phyloP scores from a whole-genome alignment of 495 filamentous ascomycete species.

The Echria macrotheca region DNA sequence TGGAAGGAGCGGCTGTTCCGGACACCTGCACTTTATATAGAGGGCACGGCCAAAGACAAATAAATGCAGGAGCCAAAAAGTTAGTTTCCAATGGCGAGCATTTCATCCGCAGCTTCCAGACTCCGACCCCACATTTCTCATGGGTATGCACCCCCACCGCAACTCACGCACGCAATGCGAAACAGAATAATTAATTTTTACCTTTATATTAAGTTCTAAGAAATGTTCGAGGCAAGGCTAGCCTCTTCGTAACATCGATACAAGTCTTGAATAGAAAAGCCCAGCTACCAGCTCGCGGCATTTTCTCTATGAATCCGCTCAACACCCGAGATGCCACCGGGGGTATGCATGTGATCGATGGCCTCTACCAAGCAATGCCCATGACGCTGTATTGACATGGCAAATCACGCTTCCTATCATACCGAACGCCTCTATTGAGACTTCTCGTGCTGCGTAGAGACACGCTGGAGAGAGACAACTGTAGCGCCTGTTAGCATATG shows the following conservation, averaged over 20 bases:
- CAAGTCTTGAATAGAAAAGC: constrained; percentile 30
- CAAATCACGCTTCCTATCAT: constrained; percentile 2
- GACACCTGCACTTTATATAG: too few species aligned
- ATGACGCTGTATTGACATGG: constrained; percentile 5
- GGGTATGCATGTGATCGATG: constrained; percentile 16
- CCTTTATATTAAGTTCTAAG: constrained; percentile 37
- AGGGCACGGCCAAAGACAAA: too few species aligned
- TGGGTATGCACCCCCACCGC: background rate
- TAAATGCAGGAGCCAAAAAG: too few species aligned
- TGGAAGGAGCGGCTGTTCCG: background rate
- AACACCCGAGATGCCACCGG: constrained; percentile 20
- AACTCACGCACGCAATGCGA: background rate
- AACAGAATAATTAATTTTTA: constrained; percentile 20
- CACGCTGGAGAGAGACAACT: constrained; percentile 79
- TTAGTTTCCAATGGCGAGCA: too few species aligned
- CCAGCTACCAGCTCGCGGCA: constrained; percentile 16
- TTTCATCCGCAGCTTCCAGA: background rate
- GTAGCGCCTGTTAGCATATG: constrained; percentile 26
- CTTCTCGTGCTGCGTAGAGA: constrained; percentile 79
- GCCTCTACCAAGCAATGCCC: constrained; percentile 14
- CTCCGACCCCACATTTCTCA: background rate
- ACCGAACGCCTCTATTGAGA: constrained; percentile 47
- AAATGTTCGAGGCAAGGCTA: constrained; percentile 20
- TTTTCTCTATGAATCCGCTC: constrained; percentile 18
- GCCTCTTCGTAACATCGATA: constrained; percentile 22